Conservation (phyloP, 805 yeast genomes). For the Kurtzmaniella fragi region DNA sequence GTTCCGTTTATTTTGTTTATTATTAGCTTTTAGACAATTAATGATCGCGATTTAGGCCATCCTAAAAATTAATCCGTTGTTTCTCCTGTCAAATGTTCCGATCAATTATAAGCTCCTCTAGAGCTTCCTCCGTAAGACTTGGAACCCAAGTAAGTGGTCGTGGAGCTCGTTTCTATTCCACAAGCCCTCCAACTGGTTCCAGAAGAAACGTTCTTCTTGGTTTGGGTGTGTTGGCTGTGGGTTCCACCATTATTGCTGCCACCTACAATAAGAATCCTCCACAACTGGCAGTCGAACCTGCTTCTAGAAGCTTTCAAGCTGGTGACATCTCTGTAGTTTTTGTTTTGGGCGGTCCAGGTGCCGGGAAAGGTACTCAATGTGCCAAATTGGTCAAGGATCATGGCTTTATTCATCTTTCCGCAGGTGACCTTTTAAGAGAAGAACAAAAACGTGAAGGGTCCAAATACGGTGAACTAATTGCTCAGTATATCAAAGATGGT, state of each 20-base stretch:
- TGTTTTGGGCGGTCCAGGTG: constrained; percentile 96
- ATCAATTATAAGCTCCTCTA: background rate
- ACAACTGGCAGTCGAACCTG: constrained; percentile 40
- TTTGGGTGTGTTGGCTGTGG: constrained; percentile 46
- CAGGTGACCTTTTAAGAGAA: constrained; percentile 94
- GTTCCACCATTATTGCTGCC: constrained; percentile 41
- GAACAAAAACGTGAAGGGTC: constrained; percentile 85
- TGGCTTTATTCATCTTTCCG: constrained; percentile 83
- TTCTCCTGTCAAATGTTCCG: constrained; percentile 1
- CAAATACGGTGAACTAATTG: constrained; percentile 79
- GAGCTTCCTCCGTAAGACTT: no score
- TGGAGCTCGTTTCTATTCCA: constrained; percentile 2
- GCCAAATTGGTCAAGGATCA: constrained; percentile 74
- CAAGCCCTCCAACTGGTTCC: constrained; percentile 15
- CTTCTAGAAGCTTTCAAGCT: constrained; percentile 37
- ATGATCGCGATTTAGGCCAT: background rate
- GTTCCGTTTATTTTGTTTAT: no score
- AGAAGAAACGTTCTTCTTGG: constrained; percentile 23
- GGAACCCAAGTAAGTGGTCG: no score
- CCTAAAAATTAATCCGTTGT: background rate
- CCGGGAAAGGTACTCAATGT: constrained; percentile 98
- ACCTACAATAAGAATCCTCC: constrained; percentile 41
- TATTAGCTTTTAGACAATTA: no score
- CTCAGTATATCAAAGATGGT: constrained; percentile 80
- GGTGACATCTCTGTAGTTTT: constrained; percentile 76